phyloP scores from a whole-genome alignment of 805 yeast species.

The Candida maris region DNA sequence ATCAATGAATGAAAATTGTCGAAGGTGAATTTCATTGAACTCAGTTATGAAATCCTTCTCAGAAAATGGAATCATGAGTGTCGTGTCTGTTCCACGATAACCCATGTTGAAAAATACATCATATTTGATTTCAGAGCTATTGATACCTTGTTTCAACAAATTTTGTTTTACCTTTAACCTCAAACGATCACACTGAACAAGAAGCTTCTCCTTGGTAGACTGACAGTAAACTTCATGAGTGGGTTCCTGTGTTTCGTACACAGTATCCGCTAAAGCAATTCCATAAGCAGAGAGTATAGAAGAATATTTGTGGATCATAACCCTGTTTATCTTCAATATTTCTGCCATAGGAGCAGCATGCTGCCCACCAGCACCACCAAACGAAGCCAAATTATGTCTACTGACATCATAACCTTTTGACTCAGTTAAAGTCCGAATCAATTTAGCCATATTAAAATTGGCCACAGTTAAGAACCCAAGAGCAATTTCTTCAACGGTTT shows the following conservation, averaged over 20 bases:
- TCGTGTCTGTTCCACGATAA: slow-evolving; percentile 78
- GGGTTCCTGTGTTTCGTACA: slow-evolving; percentile 30
- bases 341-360: slow-evolving; percentile 72
- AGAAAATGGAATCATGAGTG: slow-evolving; percentile 52
- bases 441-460: slow-evolving; percentile 77
- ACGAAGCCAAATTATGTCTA: slow-evolving; percentile 64
- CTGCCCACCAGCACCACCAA: slow-evolving; percentile 91
- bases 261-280: slow-evolving; percentile 56
- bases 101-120: slow-evolving; percentile 60
- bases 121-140: slow-evolving; percentile 4
- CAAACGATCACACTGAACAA: slow-evolving; percentile 16
- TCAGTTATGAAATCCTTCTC: slow-evolving; percentile 33
- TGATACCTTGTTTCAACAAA: slow-evolving; percentile 30
- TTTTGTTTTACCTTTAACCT: slow-evolving; percentile 15
- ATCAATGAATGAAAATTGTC: slow-evolving; percentile 65
- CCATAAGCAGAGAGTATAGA: slow-evolving; percentile 41
- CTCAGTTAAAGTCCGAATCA: slow-evolving; percentile 73
- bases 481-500: slow-evolving; percentile 64
- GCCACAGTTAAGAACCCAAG: slow-evolving; percentile 76
- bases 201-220: slow-evolving; percentile 8
- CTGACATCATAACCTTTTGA: slow-evolving; percentile 66
- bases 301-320: slow-evolving; percentile 70
- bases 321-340: slow-evolving; percentile 56
- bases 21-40: slow-evolving; percentile 50
- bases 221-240: slow-evolving; percentile 10